phyloP scores from a whole-genome alignment of 2,329 filamentous ascomycete genomes.

The Penicillium occitanis region DNA sequence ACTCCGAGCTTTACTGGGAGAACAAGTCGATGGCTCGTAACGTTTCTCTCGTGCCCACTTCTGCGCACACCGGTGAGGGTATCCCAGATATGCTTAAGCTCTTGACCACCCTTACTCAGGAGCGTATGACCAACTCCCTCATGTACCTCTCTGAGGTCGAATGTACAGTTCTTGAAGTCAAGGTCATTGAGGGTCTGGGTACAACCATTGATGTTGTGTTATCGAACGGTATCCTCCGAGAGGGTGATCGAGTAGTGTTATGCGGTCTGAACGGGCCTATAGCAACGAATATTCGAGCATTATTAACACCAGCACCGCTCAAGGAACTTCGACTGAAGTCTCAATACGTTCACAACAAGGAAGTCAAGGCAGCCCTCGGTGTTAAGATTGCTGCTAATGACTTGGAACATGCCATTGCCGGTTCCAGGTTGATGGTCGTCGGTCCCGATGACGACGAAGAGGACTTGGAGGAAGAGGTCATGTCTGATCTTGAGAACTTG shows the following conservation, averaged over 20 bases:
- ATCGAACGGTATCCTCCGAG: conserved; percentile 89
- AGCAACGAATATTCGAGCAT: conserved; percentile 88
- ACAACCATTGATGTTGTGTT: conserved; percentile 98
- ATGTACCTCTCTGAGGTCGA: conserved; percentile 99
- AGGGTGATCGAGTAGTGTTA: conserved; percentile 91
- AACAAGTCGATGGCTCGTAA: conserved; percentile 95
- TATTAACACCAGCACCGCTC: conserved; percentile 88
- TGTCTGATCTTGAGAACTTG: conserved; percentile 87
- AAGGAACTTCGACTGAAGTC: conserved; percentile 95
- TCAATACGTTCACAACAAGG: conserved; percentile 97
- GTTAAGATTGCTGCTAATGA: conserved; percentile 98
- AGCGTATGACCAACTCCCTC: conserved; percentile 92
- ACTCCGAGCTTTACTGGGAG: conserved; percentile 93
- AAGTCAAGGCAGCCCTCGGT: conserved; percentile 96
- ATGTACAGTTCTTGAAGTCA: conserved; percentile 96
- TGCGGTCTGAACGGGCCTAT: conserved; percentile 98
- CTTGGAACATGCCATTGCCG: conserved; percentile 92
- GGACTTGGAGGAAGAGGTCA: conserved; percentile 93
- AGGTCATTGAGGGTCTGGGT: conserved; percentile 97
- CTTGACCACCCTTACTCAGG: conserved; percentile 85
- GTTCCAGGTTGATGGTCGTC: conserved; percentile 89
- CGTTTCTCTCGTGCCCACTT: conserved; percentile 96
- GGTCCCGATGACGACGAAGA: conserved; percentile 95
- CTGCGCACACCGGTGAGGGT: conserved; percentile 97
- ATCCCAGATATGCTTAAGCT: conserved; percentile 99